Conservation (phyloP, 106 monocot species). For the Vanilla planifolia region DNA sequence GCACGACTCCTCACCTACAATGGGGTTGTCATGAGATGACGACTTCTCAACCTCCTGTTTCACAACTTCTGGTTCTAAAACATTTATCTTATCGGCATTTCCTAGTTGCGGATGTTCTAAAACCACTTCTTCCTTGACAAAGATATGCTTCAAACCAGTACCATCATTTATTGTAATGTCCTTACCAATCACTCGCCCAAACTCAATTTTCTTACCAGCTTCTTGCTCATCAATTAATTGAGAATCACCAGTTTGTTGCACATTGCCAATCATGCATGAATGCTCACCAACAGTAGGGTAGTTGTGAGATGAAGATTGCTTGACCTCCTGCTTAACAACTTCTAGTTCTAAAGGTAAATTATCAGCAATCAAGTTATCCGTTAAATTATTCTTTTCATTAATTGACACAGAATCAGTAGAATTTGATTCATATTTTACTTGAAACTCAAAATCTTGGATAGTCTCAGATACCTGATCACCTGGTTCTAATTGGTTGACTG, state of each 20-base stretch:
- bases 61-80: too few species aligned
- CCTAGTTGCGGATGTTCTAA: too few species aligned
- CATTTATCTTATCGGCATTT: too few species aligned
- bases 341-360: conserved; percentile 85
- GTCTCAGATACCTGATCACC: conserved; percentile 83
- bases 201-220: too few species aligned
- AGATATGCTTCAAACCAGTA: too few species aligned
- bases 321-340: conserved; percentile 60
- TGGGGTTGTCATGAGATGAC: too few species aligned
- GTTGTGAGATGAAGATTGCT: conserved; percentile 45
- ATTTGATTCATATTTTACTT: conserved; percentile 78
- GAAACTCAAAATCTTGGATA: conserved; percentile 55
- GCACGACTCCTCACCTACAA: too few species aligned
- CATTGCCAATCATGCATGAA: conserved; percentile 28
- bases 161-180: too few species aligned
- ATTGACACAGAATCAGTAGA: conserved; percentile 67
- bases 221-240: too few species aligned
- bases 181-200: too few species aligned
- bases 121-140: too few species aligned
- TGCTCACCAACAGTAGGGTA: conserved; percentile 39
- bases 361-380: conserved; percentile 86
- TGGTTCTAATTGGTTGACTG: conserved; percentile 13
- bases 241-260: conserved; percentile 26
- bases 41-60: too few species aligned
- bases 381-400: conserved; percentile 72